phyloP scores from a whole-genome alignment of 805 yeast species.

The Pichia nakasei region DNA sequence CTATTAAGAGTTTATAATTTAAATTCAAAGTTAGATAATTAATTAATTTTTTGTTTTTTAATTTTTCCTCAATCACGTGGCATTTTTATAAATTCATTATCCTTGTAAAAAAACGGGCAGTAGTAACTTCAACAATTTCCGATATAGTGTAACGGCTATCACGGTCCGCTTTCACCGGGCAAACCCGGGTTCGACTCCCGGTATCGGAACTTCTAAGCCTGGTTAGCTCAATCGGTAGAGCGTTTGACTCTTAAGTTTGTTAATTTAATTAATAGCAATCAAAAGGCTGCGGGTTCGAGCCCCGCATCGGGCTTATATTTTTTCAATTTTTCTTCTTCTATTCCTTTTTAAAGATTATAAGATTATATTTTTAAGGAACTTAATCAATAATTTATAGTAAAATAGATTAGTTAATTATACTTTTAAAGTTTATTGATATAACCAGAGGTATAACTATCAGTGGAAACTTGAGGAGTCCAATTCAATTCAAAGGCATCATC shows the following conservation, averaged over 20 bases:
- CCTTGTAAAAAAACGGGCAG: too few relatives aligned
- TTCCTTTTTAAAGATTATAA: neutral
- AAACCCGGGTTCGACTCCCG: constrained; percentile 37
- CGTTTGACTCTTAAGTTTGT: constrained; percentile 9
- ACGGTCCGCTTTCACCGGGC: constrained; percentile 36
- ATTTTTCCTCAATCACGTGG: too few relatives aligned
- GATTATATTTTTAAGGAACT: neutral
- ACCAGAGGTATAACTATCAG: constrained; percentile 6
- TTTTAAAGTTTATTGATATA: neutral
- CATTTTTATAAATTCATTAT: too few relatives aligned
- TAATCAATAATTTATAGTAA: neutral
- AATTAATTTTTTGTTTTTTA: too few relatives aligned
- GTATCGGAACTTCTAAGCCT: constrained; percentile 27
- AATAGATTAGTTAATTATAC: neutral
- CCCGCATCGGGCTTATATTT: constrained; percentile 11
- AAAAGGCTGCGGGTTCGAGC: constrained; percentile 13
- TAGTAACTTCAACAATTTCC: constrained; percentile 15
- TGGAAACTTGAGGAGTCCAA: constrained; percentile 7
- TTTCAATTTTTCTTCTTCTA: neutral
- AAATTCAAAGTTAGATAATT: too few relatives aligned
- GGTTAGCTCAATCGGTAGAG: constrained; percentile 12
- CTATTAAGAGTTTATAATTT: too few relatives aligned
- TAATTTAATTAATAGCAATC: constrained; percentile 2
- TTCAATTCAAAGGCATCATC: constrained; percentile 7
- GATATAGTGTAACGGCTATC: constrained; percentile 35